These are phyloP conservation scores for Fraxinus americana DNA, from an alignment of 257 asterid genomes.

Conservation along the genomic window DNA sequence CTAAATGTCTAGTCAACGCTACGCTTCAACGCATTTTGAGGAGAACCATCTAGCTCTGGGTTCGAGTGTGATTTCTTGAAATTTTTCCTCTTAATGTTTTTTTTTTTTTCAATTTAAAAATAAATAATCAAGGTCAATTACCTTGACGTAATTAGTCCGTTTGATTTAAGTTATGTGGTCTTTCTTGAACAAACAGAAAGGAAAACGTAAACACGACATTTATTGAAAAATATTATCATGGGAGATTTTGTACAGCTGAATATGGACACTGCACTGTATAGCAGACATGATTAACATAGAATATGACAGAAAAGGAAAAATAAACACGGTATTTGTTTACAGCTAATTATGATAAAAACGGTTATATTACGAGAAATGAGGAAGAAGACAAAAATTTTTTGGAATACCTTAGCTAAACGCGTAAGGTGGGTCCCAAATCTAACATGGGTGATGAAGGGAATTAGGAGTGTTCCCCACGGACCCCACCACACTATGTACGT, in stretches of 20 bases:
- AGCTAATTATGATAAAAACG: neutral
- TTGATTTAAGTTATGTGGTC: too few relatives aligned
- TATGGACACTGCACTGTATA: neutral
- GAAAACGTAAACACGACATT: too few relatives aligned
- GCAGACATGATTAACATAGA: neutral
- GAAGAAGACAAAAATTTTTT: neutral
- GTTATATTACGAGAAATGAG: neutral
- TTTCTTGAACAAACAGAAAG: too few relatives aligned
- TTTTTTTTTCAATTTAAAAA: too few relatives aligned
- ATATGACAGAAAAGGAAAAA: neutral
- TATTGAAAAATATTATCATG: too few relatives aligned
- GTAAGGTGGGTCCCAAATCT: constrained; percentile 1
- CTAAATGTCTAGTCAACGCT: too few relatives aligned
- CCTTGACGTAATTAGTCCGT: too few relatives aligned
- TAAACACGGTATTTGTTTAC: neutral
- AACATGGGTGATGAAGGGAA: neutral
- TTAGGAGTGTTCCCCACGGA: neutral
- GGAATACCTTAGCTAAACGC: neutral
- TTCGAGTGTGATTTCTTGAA: too few relatives aligned
- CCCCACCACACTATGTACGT: neutral
- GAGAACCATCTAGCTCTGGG: too few relatives aligned
- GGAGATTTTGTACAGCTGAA: neutral
- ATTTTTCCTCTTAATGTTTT: too few relatives aligned
- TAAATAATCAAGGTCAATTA: too few relatives aligned
- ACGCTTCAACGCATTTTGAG: too few relatives aligned